These are phyloP conservation scores for Xylariaceae sp. DNA, from an alignment of 2,329 filamentous ascomycete species.

Conservation along the genomic window DNA sequence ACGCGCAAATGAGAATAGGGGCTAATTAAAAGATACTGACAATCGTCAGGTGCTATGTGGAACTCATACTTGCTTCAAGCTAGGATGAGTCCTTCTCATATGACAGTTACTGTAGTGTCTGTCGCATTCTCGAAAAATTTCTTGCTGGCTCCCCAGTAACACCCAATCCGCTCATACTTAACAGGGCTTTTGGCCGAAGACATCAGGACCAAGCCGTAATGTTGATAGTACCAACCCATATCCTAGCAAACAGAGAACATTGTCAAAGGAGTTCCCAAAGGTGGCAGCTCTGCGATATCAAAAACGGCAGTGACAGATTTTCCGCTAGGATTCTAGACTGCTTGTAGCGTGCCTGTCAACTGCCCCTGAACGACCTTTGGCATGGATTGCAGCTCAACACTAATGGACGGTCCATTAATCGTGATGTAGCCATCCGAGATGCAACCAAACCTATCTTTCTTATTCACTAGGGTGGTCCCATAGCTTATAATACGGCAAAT, in stretches of 20 bases:
- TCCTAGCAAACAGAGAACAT: constrained; percentile 2
- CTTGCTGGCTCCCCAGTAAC: constrained; percentile 4
- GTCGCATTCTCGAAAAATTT: constrained; percentile 1
- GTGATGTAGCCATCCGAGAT: constrained; percentile 4
- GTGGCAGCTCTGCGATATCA: constrained; percentile 1
- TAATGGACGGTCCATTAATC: constrained; percentile 2
- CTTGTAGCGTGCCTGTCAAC: constrained; percentile 2
- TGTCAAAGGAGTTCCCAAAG: neutral
- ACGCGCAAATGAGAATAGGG: too few species aligned
- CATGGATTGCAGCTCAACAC: constrained; percentile 1
- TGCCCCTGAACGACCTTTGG: constrained; percentile 1
- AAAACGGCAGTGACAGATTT: constrained; percentile 1
- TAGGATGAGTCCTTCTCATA: too few species aligned
- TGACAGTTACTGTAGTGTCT: too few species aligned
- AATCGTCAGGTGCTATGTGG: too few species aligned
- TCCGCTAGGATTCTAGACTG: neutral
- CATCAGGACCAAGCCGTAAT: constrained; percentile 3
- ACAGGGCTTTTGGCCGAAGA: neutral
- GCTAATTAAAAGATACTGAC: too few species aligned
- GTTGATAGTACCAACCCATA: constrained; percentile 1
- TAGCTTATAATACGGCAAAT: constrained; percentile 4
- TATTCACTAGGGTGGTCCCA: constrained; percentile 1
- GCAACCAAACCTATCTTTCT: constrained; percentile 3
- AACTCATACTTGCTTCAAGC: too few species aligned
- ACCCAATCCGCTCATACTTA: constrained; percentile 8